A percentile compares a stretch with the other conserved stretches of the same genome.
Evolutionary conservation across 2,329 filamentous ascomycete species (phyloP).

Genomic region (Dactylellina cionopaga): DNA sequence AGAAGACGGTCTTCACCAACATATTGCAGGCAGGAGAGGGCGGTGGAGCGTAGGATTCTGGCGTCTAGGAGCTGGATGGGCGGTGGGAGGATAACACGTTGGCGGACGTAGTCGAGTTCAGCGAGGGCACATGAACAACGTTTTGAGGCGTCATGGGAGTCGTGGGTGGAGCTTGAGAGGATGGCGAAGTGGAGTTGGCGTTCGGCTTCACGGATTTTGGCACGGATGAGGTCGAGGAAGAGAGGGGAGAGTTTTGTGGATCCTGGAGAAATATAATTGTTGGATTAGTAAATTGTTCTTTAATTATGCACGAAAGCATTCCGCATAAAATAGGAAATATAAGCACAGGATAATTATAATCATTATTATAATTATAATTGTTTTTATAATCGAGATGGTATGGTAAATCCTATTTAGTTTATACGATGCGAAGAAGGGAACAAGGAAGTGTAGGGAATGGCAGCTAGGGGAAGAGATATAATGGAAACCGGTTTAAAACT

Average conservation of each 20-base stretch:
- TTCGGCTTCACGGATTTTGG: conserved; percentile 47
- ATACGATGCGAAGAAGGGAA: too few species aligned
- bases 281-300: too few species aligned
- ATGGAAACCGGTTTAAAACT: neutral
- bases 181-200: conserved; percentile 48
- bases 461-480: neutral
- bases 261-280: too few species aligned
- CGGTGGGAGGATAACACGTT: conserved; percentile 35
- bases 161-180: conserved; percentile 29
- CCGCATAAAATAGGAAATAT: too few species aligned
- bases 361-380: too few species aligned
- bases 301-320: too few species aligned
- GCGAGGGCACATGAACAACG: conserved; percentile 45
- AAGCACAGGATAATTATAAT: too few species aligned
- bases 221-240: conserved; percentile 41
- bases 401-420: too few species aligned
- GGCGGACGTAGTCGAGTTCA: conserved; percentile 45
- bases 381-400: too few species aligned
- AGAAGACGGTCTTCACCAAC: conserved; percentile 28
- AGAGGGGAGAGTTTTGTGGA: conserved; percentile 19
- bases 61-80: conserved; percentile 46
- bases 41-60: conserved; percentile 35
- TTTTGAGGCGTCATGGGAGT: conserved; percentile 48
- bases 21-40: conserved; percentile 18
- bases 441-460: too few species aligned